Evolutionary conservation across 352 stramenopile species (phyloP).

Genomic region (Peronospora destructor): DNA sequence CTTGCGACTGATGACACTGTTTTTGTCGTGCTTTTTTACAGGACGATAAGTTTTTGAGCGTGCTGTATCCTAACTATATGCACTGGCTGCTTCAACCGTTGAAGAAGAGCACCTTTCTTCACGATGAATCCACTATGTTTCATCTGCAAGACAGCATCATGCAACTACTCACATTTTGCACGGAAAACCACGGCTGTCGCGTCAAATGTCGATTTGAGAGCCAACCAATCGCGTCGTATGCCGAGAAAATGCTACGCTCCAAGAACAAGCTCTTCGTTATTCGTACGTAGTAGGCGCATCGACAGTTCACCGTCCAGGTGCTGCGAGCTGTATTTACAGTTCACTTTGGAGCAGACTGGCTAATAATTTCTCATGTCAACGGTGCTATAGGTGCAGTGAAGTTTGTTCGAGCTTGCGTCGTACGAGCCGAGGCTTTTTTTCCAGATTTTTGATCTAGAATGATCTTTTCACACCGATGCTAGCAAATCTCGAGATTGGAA

Average conservation of each 20-base stretch:
- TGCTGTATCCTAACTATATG: slow-evolving; percentile 85
- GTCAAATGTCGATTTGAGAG: slow-evolving; percentile 83
- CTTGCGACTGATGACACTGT: not conserved
- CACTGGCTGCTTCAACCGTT: slow-evolving; percentile 77
- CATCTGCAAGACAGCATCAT: slow-evolving; percentile 76
- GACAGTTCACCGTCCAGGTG: slow-evolving; percentile 18
- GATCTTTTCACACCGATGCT: slow-evolving; percentile 58
- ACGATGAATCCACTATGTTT: slow-evolving; percentile 52
- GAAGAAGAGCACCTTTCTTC: slow-evolving; percentile 44
- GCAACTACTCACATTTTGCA: slow-evolving; percentile 83
- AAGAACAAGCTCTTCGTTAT: slow-evolving; percentile 83
- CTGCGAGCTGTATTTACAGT: slow-evolving; percentile 12
- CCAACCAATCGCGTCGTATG: slow-evolving; percentile 65
- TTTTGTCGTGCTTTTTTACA: slow-evolving; percentile 12
- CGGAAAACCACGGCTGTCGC: slow-evolving; percentile 74
- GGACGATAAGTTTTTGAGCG: slow-evolving; percentile 84
- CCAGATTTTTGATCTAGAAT: slow-evolving; percentile 70
- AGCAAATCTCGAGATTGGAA: slow-evolving; percentile 41
- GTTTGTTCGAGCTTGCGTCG: slow-evolving; percentile 68
- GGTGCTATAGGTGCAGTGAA: slow-evolving; percentile 55
- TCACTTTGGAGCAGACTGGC: not conserved
- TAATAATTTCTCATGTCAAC: slow-evolving; percentile 1
- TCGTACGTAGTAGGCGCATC: slow-evolving; percentile 38
- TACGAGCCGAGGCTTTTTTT: slow-evolving; percentile 73
- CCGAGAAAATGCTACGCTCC: slow-evolving; percentile 68